Evolutionary conservation across 768 basidiomycete species (phyloP), one percentile per base, ranked within the genome.

Genomic region (Epithele typhae): DNA sequence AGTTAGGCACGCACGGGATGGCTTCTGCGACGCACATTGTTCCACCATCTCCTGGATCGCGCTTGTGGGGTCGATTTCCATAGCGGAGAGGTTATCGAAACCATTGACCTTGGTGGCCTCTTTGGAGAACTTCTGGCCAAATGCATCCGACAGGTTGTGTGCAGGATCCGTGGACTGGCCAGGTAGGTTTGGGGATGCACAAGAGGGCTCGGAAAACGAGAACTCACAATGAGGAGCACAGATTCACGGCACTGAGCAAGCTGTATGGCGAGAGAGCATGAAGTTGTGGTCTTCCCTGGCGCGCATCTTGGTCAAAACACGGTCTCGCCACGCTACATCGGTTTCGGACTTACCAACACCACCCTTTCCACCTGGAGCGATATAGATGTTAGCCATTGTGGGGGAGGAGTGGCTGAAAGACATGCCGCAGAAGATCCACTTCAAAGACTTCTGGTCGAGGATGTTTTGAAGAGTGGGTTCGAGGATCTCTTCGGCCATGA

Each of bases 31-130:
- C 81, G 42, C 58, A 96, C 94, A 94, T 62, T 89, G 84, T 59
- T 99, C 96, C 27, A 98, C 89, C 95, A 99, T 97, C 71, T 98
- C 95, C 67, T 98, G 95, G 54, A 99, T 89, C 22, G 92, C 85
- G 58, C 92, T 92, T 38, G 90, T 95, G 7, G 96, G 96, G 68
- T 99, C 96, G 64, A 99, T 99, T 68, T 99, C 96, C 96, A 99
- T 99, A 3, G 96, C 96, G 61, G 68, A 95, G 36, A 99, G 79
- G 70, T 99, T 99, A 50, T 89, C 82, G 58, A 97, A 97, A 8
- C 96, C 96, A 60, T 95, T 96, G 43, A 98, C 96, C 68, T 89
- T 90, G 7, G 93, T 98, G 25, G 96, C 96, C 64, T 99, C 96
- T 63, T 98, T 98, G 50, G 90, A 92, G 71, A 99, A 99, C 72